Percentiles rank a stretch among this genome's conserved stretches.
Evolutionary conservation across 306 rosid species (phyloP).

Genomic region (Inga oerstediana): DNA sequence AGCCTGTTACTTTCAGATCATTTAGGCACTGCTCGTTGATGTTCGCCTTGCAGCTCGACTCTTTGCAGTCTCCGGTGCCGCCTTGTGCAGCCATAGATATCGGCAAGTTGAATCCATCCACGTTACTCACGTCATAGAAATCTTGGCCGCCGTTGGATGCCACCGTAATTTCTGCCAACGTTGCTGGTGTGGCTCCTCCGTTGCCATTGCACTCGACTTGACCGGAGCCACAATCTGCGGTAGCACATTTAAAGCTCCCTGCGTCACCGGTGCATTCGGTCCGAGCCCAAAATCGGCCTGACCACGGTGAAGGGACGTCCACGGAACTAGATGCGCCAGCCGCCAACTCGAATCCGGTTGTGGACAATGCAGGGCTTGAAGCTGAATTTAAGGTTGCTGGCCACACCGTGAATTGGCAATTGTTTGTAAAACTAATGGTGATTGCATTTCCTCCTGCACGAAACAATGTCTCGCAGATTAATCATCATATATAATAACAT

Average conservation of each 20-base stretch:
- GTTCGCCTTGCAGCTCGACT: not conserved
- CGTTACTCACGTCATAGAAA: slow-evolving; percentile 47
- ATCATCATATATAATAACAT: not conserved
- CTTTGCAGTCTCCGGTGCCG: slow-evolving; percentile 13
- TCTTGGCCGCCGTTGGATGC: slow-evolving; percentile 32
- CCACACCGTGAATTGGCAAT: slow-evolving; percentile 57
- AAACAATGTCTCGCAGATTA: not conserved
- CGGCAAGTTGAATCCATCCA: slow-evolving; percentile 50
- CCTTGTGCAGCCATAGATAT: slow-evolving; percentile 36
- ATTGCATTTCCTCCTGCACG: slow-evolving; percentile 36
- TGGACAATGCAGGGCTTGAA: slow-evolving; percentile 44
- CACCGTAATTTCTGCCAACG: slow-evolving; percentile 40
- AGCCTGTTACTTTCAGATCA: slow-evolving; percentile 12
- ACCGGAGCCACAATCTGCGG: slow-evolving; percentile 43
- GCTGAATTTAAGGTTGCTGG: slow-evolving; percentile 62
- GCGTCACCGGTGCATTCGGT: slow-evolving; percentile 31
- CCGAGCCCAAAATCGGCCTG: slow-evolving; percentile 49
- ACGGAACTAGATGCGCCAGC: slow-evolving; percentile 10
- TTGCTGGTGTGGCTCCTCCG: slow-evolving; percentile 41
- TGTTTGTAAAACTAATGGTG: slow-evolving; percentile 49
- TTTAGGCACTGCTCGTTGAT: not conserved
- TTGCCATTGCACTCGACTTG: slow-evolving; percentile 39
- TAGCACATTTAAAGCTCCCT: slow-evolving; percentile 34
- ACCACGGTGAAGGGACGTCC: slow-evolving; percentile 30
- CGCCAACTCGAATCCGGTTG: slow-evolving; percentile 54